Evolutionary conservation across 2,329 filamentous ascomycete species (phyloP).

Genomic region (Rutstroemia sp.): DNA sequence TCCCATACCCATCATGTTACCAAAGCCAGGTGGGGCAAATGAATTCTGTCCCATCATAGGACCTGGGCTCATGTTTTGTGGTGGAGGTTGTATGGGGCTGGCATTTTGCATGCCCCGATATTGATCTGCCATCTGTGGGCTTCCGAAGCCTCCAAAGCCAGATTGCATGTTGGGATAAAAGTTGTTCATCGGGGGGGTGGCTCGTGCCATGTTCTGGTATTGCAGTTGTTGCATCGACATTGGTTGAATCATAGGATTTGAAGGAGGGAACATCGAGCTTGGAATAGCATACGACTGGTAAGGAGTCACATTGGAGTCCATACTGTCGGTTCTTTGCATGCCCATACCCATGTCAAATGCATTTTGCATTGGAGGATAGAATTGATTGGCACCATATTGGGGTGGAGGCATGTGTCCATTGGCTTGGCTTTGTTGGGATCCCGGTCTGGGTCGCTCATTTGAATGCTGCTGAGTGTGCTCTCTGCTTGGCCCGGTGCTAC

Average conservation of each 20-base stretch:
- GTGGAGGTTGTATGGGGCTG: slow-evolving; percentile 37
- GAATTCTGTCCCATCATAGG: slow-evolving; percentile 36
- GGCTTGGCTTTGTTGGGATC: slow-evolving; percentile 44
- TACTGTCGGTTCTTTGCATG: slow-evolving; percentile 45
- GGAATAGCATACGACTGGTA: slow-evolving; percentile 46
- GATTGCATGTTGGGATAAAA: slow-evolving; percentile 50
- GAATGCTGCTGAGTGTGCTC: slow-evolving; percentile 30
- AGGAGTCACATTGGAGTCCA: slow-evolving; percentile 42
- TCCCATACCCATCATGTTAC: slow-evolving; percentile 38
- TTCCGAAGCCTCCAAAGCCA: slow-evolving; percentile 46
- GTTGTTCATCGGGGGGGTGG: slow-evolving; percentile 45
- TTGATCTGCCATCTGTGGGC: slow-evolving; percentile 43
- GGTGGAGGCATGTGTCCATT: slow-evolving; percentile 34
- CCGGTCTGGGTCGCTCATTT: slow-evolving; percentile 46
- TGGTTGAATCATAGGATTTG: slow-evolving; percentile 39
- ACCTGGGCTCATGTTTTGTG: slow-evolving; percentile 34
- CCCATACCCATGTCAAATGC: slow-evolving; percentile 46
- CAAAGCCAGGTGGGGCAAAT: slow-evolving; percentile 43
- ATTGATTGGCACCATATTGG: slow-evolving; percentile 39
- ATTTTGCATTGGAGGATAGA: slow-evolving; percentile 42
- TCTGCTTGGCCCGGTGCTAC: slow-evolving; percentile 31
- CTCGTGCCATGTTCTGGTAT: slow-evolving; percentile 49
- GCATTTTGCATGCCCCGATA: slow-evolving; percentile 47
- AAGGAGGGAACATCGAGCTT: slow-evolving; percentile 41
- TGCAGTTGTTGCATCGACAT: slow-evolving; percentile 47